A percentile compares a stretch with the other conserved stretches of the same genome.
These are phyloP conservation scores for Adansonia rubrostipa DNA, from an alignment of 441 rosid species.

Conservation along the genomic window DNA sequence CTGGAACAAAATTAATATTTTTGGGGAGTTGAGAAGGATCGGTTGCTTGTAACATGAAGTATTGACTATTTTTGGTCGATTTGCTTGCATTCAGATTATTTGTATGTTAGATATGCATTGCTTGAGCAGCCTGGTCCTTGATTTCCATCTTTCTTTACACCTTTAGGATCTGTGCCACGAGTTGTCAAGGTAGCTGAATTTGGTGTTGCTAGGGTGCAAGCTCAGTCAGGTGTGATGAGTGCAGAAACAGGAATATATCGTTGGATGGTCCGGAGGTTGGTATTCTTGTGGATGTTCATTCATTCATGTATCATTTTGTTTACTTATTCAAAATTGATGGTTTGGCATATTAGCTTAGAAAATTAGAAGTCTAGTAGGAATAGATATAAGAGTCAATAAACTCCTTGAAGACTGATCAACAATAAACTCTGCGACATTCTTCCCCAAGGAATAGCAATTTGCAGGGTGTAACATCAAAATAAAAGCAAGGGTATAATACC, in stretches of 20 bases:
- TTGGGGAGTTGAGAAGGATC: not conserved
- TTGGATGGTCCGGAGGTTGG: conserved; percentile 90
- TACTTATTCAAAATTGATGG: conserved; percentile 5
- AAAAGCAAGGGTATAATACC: conserved; percentile 39
- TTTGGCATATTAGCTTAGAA: not conserved
- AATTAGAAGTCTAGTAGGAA: not conserved
- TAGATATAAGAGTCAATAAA: not conserved
- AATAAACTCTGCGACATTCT: not conserved
- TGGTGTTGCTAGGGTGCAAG: conserved; percentile 77
- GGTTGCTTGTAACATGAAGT: conserved; percentile 4
- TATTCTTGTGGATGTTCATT: conserved; percentile 15
- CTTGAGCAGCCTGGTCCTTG: conserved; percentile 11
- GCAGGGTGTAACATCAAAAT: not conserved
- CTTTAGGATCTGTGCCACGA: conserved; percentile 35
- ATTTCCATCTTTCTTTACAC: conserved; percentile 18
- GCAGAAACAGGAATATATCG: conserved; percentile 85
- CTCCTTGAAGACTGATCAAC: not conserved
- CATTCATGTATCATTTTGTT: conserved; percentile 3
- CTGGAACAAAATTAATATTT: not conserved
- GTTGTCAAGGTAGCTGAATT: conserved; percentile 76
- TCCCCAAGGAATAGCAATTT: not conserved
- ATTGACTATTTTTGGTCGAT: not conserved
- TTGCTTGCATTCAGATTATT: not conserved
- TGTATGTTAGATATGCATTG: not conserved
- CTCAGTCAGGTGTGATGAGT: conserved; percentile 70